Evolutionary conservation across 78 protist species (phyloP).

Genomic region (Dictyostelium capitatum): DNA sequence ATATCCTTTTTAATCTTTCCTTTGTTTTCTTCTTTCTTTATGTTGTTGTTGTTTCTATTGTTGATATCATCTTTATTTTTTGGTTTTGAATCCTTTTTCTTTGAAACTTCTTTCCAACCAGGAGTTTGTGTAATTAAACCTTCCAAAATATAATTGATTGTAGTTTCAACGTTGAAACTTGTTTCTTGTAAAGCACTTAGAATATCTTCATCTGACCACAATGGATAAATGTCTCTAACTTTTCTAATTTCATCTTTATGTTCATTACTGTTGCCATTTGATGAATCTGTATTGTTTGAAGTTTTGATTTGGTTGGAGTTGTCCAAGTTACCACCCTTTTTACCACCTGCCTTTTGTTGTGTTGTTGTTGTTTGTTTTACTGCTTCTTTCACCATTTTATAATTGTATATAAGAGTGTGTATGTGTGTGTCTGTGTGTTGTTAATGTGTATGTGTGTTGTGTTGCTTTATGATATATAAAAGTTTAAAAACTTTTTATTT

Average conservation of each 20-base stretch:
- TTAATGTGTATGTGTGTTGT: not conserved
- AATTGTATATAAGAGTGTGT: conserved; percentile 17
- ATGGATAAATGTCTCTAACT: conserved; percentile 34
- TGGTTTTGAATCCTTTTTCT: conserved; percentile 22
- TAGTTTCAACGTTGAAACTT: conserved; percentile 13
- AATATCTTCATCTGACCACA: conserved; percentile 65
- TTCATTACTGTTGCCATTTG: conserved; percentile 13
- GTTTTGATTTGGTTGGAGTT: conserved; percentile 5
- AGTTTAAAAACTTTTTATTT: not conserved
- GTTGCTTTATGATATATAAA: not conserved
- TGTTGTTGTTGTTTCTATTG: not conserved
- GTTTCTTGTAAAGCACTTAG: conserved; percentile 29
- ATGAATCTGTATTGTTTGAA: not conserved
- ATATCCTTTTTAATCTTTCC: conserved; percentile 1
- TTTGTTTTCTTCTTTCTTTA: conserved; percentile 26
- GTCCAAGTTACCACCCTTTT: conserved; percentile 52
- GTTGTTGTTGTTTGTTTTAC: not conserved
- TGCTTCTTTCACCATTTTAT: conserved; percentile 72
- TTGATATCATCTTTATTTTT: conserved; percentile 19
- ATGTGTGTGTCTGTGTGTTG: conserved; percentile 23
- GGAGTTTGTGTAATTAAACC: conserved; percentile 37
- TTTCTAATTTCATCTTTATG: conserved; percentile 51
- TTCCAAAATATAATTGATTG: conserved; percentile 31
- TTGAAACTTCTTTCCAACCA: conserved; percentile 69
- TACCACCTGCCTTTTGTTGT: conserved; percentile 22